These are phyloP conservation scores for Knoxia roxburghii DNA, from an alignment of 257 asterid genomes.

Conservation along the genomic window DNA sequence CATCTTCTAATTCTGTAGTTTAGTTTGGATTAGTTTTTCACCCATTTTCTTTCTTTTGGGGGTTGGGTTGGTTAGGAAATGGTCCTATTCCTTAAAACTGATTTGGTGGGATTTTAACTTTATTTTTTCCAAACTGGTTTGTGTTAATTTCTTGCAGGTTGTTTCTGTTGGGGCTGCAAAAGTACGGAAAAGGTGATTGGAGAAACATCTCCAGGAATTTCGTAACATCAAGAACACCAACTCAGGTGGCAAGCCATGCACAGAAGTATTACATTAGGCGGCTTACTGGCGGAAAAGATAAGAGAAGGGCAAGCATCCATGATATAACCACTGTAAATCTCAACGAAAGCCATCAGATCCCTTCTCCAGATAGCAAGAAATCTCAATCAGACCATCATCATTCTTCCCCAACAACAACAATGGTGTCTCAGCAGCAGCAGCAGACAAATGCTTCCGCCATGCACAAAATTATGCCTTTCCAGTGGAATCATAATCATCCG, in stretches of 20 bases:
- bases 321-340: conserved; percentile 83
- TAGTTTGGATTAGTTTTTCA: background rate
- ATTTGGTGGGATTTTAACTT: background rate
- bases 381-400: conserved; percentile 20
- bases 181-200: conserved; percentile 98
- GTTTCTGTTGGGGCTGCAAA: conserved; percentile 88
- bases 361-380: conserved; percentile 50
- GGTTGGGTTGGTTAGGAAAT: background rate
- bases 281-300: conserved; percentile 82
- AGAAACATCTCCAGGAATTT: conserved; percentile 82
- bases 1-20: background rate
- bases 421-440: too few species aligned
- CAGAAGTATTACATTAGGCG: conserved; percentile 93
- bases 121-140: background rate
- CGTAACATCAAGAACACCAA: conserved; percentile 86
- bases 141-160: conserved; percentile 34
- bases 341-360: conserved; percentile 40
- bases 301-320: conserved; percentile 91
- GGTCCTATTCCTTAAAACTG: background rate
- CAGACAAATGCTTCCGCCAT: too few species aligned
- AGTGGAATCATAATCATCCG: conserved; percentile 38
- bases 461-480: conserved; percentile 46
- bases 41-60: background rate
- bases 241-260: conserved; percentile 99
- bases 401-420: too few species aligned